Evolutionary conservation across 78 protist genomes (phyloP).

Genomic region (Polysphondylium violaceum): DNA sequence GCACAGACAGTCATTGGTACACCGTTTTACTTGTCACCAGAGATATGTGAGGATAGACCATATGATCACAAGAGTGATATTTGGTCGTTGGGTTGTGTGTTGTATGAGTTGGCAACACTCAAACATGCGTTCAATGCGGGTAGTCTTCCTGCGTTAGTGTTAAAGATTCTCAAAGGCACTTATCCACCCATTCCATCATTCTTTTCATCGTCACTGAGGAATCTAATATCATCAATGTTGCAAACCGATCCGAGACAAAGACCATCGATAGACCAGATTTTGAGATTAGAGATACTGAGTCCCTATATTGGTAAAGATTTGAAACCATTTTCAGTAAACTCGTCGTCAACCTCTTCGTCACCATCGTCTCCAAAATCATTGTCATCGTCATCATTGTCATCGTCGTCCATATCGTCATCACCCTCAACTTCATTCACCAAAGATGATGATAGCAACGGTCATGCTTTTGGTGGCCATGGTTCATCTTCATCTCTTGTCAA

Average conservation of each 20-base stretch:
- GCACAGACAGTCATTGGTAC: conserved; percentile 94
- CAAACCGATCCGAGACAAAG: conserved; percentile 80
- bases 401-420: background rate
- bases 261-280: conserved; percentile 82
- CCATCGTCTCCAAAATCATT: conserved; percentile 11
- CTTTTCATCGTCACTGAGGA: conserved; percentile 75
- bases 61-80: conserved; percentile 89
- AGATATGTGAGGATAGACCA: conserved; percentile 90
- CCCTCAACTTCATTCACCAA: too few relatives aligned
- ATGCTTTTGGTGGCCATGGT: background rate
- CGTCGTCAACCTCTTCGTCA: background rate
- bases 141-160: conserved; percentile 85
- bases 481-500: background rate
- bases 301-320: conserved; percentile 21
- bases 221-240: conserved; percentile 79
- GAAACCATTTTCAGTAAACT: conserved; percentile 32
- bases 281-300: conserved; percentile 57
- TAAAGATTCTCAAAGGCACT: conserved; percentile 91
- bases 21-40: conserved; percentile 96
- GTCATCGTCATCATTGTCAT: too few relatives aligned
- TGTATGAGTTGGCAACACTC: conserved; percentile 91
- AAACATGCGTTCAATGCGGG: conserved; percentile 93
- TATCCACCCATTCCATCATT: conserved; percentile 90
- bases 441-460: too few relatives aligned
- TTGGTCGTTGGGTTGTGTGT: conserved; percentile 89